Conservation (phyloP, 495 filamentous ascomycete genomes). For the Penicillium pulvis region DNA sequence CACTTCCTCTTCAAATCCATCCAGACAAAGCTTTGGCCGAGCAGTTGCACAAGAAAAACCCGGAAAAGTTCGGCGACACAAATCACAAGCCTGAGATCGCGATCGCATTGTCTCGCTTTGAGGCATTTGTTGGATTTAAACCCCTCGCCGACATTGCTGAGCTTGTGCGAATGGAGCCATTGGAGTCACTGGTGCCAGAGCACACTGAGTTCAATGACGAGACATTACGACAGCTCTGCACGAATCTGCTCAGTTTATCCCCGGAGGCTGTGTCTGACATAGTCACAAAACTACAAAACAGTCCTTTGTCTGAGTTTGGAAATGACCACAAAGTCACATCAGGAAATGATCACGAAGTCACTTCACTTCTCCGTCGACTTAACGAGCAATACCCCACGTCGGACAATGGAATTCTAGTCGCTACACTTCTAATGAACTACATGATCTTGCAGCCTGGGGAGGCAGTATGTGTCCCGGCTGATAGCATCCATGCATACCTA, state of each 20-base stretch:
- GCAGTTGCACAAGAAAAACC: slow-evolving; percentile 62
- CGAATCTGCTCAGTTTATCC: slow-evolving; percentile 51
- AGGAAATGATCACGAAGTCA: slow-evolving; percentile 54
- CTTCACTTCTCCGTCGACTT: slow-evolving; percentile 60
- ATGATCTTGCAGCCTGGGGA: slow-evolving; percentile 62
- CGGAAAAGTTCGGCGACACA: slow-evolving; percentile 65
- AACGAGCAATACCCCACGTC: slow-evolving; percentile 59
- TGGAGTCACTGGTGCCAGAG: slow-evolving; percentile 53
- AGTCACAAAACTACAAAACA: slow-evolving; percentile 46
- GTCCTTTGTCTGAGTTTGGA: slow-evolving; percentile 49
- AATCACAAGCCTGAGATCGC: slow-evolving; percentile 86
- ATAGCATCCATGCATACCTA: slow-evolving; percentile 76
- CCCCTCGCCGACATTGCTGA: slow-evolving; percentile 56
- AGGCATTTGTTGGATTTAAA: slow-evolving; percentile 75
- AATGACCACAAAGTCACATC: slow-evolving; percentile 31
- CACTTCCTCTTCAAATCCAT: slow-evolving; percentile 75
- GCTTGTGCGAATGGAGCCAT: slow-evolving; percentile 55
- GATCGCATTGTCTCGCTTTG: slow-evolving; percentile 67
- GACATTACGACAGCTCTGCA: slow-evolving; percentile 56
- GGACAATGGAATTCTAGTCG: slow-evolving; percentile 60
- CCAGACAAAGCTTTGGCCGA: slow-evolving; percentile 65
- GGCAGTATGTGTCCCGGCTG: slow-evolving; percentile 70
- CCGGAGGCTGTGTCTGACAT: slow-evolving; percentile 48
- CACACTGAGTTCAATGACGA: slow-evolving; percentile 55
- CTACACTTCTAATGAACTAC: slow-evolving; percentile 69